Base-by-base conservation (phyloP, 1,284 basidiomycete species). In the Cryptococcus sp. region DNA sequence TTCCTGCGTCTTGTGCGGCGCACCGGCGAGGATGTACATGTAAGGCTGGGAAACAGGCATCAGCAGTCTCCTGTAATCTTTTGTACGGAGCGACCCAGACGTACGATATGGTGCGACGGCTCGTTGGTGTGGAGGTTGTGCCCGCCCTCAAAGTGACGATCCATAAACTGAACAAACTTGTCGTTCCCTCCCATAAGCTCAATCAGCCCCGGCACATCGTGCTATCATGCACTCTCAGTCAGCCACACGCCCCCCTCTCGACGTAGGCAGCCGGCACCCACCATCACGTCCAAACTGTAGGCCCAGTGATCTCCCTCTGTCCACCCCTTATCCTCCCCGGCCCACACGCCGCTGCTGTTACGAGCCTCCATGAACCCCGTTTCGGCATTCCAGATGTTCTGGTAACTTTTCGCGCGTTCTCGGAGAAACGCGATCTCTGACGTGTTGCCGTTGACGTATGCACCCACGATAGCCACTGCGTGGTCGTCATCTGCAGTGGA, bases 111-210 rank as follows among this genome's bases (percentile, higher is more conserved):
- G 59, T 71, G 72, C 20, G 66, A 69, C 8, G 78, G 88, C 81
- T 91, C 88, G 67, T 91, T 92, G 0, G 85, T 86, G 65, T 90
- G 89, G 63, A 89, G 84, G 65, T 91, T 91, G 67, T 90, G 87
- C 0, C 86, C 88, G 40, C 85, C 87, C 59, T 85, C 79, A 60
- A 90, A 91, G 78, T 90, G 88, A 45, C 83, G 82, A 62, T 91
- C 87, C 64, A 91, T 69, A 65, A 86, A 87, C 46, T 77, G 68
- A 1, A 89, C 82, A 59, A 91, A 89, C 21, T 76, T 79, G 20
- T 69, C 69, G 12, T 84, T 82, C 0, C 89, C 88, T 18, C 89
- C 88, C 50, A 85, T 80, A 39, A 80, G 79, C 56, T 81, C 75
- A 18, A 88, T 83, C 21, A 92, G 78, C 1, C 80, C 82, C 2